A percentile compares a stretch with the other conserved stretches of the same genome.
phyloP scores from a whole-genome alignment of 257 asterid genomes.

The Capsicum chinense region DNA sequence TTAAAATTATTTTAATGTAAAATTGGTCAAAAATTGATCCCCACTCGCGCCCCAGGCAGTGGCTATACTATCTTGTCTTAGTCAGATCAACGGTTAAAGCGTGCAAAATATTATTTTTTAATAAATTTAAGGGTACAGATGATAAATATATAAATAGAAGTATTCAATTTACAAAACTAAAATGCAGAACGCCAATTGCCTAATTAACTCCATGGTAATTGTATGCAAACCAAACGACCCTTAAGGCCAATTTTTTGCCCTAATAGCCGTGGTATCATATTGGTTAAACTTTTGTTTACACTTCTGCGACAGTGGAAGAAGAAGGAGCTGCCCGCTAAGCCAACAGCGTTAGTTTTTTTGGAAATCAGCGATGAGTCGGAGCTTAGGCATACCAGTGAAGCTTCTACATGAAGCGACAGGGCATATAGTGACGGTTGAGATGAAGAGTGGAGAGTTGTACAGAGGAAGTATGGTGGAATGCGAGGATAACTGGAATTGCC shows the following conservation, averaged over 20 bases:
- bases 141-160: too few relatives aligned
- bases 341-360: conserved; percentile 30
- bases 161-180: too few relatives aligned
- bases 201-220: too few relatives aligned
- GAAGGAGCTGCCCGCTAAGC: background rate
- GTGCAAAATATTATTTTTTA: too few relatives aligned
- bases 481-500: conserved; percentile 66
- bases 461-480: conserved; percentile 89
- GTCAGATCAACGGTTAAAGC: too few relatives aligned
- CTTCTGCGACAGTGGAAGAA: background rate
- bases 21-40: too few relatives aligned
- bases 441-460: conserved; percentile 92
- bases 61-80: too few relatives aligned
- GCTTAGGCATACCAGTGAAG: conserved; percentile 96
- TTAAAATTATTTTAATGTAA: too few relatives aligned
- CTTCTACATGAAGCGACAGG: conserved; percentile 97
- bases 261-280: background rate
- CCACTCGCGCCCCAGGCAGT: too few relatives aligned
- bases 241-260: background rate
- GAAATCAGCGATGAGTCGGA: conserved; percentile 65
- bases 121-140: too few relatives aligned
- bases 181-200: too few relatives aligned
- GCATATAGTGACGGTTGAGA: conserved; percentile 86
- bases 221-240: too few relatives aligned
- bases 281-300: background rate